These are phyloP conservation scores for Handroanthus guayacan DNA, from an alignment of 257 asterid species.

Conservation along the genomic window DNA sequence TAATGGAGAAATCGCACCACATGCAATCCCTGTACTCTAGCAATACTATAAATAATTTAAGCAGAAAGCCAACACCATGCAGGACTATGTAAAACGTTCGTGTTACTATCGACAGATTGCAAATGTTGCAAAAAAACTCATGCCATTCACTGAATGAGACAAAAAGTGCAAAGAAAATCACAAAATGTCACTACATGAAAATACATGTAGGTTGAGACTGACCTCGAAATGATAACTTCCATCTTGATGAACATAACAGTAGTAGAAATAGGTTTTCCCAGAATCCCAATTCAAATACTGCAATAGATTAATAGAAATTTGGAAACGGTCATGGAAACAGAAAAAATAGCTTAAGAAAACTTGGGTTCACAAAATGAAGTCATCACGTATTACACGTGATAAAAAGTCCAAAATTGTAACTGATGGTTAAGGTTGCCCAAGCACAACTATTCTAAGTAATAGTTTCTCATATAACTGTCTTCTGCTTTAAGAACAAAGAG, in stretches of 20 bases:
- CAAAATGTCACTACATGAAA: background rate
- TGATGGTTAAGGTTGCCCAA: background rate
- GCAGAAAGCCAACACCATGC: background rate
- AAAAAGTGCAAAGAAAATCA: slow-evolving; percentile 21
- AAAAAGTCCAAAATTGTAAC: background rate
- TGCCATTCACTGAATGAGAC: background rate
- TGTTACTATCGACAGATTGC: background rate
- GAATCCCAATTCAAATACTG: slow-evolving; percentile 76
- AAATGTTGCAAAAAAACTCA: background rate
- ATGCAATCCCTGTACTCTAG: background rate
- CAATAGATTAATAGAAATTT: slow-evolving; percentile 31
- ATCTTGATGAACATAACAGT: slow-evolving; percentile 53
- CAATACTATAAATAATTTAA: background rate
- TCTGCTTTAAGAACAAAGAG: slow-evolving; percentile 9
- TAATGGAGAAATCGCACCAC: background rate
- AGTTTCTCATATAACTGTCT: too few species aligned
- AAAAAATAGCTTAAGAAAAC: slow-evolving; percentile 25
- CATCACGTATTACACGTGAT: background rate
- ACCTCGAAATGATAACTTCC: slow-evolving; percentile 75
- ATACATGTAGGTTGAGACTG: slow-evolving; percentile 32
- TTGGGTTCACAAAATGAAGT: slow-evolving; percentile 5
- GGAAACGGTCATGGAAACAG: slow-evolving; percentile 24
- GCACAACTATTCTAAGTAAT: too few species aligned
- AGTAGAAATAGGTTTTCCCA: slow-evolving; percentile 63
- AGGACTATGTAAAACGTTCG: background rate